Base-by-base conservation (phyloP, 768 basidiomycete species). In the Pisolithus marmoratus region DNA sequence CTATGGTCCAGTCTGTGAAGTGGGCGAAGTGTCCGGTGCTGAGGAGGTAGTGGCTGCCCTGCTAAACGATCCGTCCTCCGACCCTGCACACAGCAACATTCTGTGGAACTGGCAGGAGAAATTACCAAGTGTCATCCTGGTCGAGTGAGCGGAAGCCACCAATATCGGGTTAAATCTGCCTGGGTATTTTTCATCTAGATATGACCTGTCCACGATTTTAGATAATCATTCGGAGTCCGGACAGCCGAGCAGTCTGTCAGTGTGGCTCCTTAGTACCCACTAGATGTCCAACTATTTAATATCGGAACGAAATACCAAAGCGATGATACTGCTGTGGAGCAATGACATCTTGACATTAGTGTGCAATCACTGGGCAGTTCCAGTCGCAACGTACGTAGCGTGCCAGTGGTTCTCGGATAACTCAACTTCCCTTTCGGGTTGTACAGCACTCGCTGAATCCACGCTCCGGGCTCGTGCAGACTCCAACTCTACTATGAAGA, bases 41-140 rank as follows among this genome's bases (percentile, higher is more conserved):
- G 69, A 70, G 36, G 80, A 84, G 27, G 66, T 91, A 4, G 78
- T 90, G 19, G 81, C 82, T 5, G 85, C 87, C 7, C 72, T 91
- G 34, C 70, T 91, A 15, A 78, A 84, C 41, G 82, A 90, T 49
- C 87, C 87, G 14, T 77, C 90, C 56, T 71, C 80, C n/a, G 77
- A 81, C 55, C 53, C 70, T 23, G 59, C 64, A 4, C 72, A 77
- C 52, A 74, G 71, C 46, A 65, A 71, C 27, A 59, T 61, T 8
- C 59, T 87, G 22, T 73, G 72, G 48, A 60, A 71, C 38, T 73
- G 87, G 31, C 84, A 85, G 82, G 63, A 60, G 47, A 62, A 66
- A 38, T 54, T 60, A 20, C 61, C 66, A 7, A 53, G 55, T 5
- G 56, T 48, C 44, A 48, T 68, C 15, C 58, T 52, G 29, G 54